These are phyloP conservation scores for Monosporascus sp. DNA, from an alignment of 2,329 filamentous ascomycete genomes.

Conservation along the genomic window DNA sequence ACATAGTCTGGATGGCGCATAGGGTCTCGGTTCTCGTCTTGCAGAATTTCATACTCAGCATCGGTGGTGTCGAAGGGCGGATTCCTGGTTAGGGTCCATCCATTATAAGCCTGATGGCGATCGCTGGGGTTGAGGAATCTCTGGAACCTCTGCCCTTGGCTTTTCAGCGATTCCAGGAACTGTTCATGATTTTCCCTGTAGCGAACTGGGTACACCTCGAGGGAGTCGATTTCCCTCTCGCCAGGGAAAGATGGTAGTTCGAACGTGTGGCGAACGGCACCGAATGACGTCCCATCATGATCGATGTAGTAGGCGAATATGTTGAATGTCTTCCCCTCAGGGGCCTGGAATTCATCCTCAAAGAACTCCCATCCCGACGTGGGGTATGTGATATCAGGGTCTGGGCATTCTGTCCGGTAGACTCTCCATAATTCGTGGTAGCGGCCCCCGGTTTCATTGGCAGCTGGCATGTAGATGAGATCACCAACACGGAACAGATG, in stretches of 20 bases:
- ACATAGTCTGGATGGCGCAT: constrained; percentile 34
- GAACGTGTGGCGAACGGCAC: constrained; percentile 33
- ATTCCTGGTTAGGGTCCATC: constrained; percentile 36
- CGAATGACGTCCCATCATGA: constrained; percentile 34
- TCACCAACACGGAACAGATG: constrained; percentile 36
- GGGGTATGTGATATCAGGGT: constrained; percentile 25
- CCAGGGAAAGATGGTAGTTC: constrained; percentile 32
- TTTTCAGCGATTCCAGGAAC: constrained; percentile 27
- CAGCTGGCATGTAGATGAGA: constrained; percentile 34
- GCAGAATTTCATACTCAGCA: constrained; percentile 28
- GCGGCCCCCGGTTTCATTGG: constrained; percentile 28
- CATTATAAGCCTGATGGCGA: constrained; percentile 35
- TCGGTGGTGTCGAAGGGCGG: constrained; percentile 24
- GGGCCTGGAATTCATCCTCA: constrained; percentile 26
- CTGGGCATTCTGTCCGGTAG: constrained; percentile 28
- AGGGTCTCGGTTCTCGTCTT: constrained; percentile 22
- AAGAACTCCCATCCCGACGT: constrained; percentile 31
- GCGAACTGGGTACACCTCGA: constrained; percentile 35
- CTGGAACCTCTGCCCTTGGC: constrained; percentile 30
- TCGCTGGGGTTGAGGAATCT: constrained; percentile 25
- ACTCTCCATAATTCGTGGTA: constrained; percentile 37
- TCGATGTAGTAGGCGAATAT: constrained; percentile 39
- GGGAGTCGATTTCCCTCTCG: constrained; percentile 32
- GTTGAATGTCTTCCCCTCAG: constrained; percentile 26
- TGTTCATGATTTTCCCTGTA: constrained; percentile 31